Conservation (phyloP, 1,284 basidiomycete species). For the Thelephora terrestris region DNA sequence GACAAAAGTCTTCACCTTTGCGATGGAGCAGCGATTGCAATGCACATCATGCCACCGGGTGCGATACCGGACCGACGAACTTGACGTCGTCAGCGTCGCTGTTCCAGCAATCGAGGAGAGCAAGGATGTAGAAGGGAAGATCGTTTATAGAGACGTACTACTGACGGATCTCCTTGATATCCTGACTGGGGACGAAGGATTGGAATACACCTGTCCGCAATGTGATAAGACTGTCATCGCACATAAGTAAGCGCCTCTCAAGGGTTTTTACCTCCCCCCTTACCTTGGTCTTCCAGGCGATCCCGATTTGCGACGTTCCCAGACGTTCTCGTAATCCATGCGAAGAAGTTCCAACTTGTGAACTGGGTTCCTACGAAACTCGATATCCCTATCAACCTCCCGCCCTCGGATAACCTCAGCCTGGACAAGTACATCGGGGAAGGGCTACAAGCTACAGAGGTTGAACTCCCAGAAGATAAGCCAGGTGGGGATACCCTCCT, state of each 20-base stretch:
- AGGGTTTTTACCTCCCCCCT: not conserved
- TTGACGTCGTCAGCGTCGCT: conserved; percentile 73
- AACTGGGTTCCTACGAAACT: conserved; percentile 98
- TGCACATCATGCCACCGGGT: conserved; percentile 81
- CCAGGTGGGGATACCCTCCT: conserved; percentile 21
- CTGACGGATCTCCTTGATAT: conserved; percentile 61
- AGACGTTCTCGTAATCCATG: conserved; percentile 80
- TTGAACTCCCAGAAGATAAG: conserved; percentile 54
- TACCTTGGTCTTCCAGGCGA: conserved; percentile 34
- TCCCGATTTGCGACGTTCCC: conserved; percentile 83
- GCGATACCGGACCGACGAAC: conserved; percentile 75
- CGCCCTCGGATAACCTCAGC: conserved; percentile 45
- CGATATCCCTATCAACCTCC: conserved; percentile 80
- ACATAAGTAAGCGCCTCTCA: conserved; percentile 36
- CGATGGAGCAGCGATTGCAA: conserved; percentile 77
- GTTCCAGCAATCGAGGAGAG: conserved; percentile 58
- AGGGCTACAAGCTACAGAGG: conserved; percentile 71
- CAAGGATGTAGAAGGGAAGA: conserved; percentile 51
- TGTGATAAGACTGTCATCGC: conserved; percentile 60
- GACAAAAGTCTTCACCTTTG: conserved; percentile 74
- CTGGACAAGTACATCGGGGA: conserved; percentile 66
- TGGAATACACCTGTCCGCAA: conserved; percentile 62
- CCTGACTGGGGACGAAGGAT: conserved; percentile 55
- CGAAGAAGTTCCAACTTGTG: conserved; percentile 91
- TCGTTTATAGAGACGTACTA: conserved; percentile 59